Conservation (phyloP, 148 eudicot genomes). For the Persicaria maculosa region DNA sequence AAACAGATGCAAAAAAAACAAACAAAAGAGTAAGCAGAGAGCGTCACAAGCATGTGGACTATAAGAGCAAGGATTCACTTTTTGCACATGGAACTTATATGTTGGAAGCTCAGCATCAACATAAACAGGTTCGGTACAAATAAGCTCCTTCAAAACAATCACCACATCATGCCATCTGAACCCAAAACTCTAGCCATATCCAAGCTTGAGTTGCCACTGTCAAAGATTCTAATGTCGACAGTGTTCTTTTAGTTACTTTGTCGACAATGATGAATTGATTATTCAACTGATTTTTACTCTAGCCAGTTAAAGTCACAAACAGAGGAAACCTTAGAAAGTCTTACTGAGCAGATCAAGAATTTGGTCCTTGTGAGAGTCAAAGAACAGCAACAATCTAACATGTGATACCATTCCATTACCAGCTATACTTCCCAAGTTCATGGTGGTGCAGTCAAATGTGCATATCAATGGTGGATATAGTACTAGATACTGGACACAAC, state of each 20-base stretch:
- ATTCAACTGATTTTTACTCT: neutral
- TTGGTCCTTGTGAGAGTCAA: neutral
- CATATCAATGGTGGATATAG: neutral
- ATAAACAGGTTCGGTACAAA: too few relatives aligned
- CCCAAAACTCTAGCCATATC: too few relatives aligned
- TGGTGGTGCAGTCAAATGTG: neutral
- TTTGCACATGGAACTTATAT: too few relatives aligned
- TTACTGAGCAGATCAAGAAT: neutral
- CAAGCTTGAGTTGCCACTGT: neutral
- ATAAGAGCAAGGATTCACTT: neutral
- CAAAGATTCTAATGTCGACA: neutral
- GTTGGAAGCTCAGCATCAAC: too few relatives aligned
- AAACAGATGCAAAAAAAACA: neutral
- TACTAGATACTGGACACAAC: neutral
- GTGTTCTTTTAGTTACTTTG: neutral
- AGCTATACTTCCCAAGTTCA: neutral
- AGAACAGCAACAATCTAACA: neutral
- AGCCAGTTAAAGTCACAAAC: too few relatives aligned
- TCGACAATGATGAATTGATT: neutral
- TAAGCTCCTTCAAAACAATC: too few relatives aligned
- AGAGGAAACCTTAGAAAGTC: neutral
- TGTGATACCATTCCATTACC: too few relatives aligned
- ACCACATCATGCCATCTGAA: too few relatives aligned
- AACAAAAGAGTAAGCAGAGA: neutral
- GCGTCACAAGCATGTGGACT: neutral